Evolutionary conservation across 768 basidiomycete species (phyloP).

Genomic region (Gloeostereum incarnatum): DNA sequence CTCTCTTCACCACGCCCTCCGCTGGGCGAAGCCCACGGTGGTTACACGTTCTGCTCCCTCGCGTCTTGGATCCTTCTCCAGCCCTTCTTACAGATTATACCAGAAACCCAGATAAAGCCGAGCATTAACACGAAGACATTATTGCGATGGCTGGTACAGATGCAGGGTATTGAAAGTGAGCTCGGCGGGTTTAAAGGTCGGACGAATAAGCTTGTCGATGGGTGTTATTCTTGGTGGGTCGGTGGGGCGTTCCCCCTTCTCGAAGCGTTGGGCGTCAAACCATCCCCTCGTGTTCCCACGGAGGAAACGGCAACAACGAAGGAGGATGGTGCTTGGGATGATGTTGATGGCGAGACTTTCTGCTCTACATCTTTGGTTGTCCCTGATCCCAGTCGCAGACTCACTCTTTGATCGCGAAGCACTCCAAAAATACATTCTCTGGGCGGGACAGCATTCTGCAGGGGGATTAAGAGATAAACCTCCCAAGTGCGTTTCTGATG

Average conservation of each 20-base stretch:
- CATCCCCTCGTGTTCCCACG: slow-evolving; percentile 23
- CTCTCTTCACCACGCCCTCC: slow-evolving; percentile 51
- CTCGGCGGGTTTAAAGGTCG: slow-evolving; percentile 90
- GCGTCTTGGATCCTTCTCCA: slow-evolving; percentile 76
- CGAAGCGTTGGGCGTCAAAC: slow-evolving; percentile 40
- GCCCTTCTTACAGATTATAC: slow-evolving; percentile 31
- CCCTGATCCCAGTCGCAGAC: slow-evolving; percentile 15
- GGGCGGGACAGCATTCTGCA: slow-evolving; percentile 75
- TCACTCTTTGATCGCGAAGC: slow-evolving; percentile 54
- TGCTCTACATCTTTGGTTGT: background rate
- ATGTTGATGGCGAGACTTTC: slow-evolving; percentile 49
- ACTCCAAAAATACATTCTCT: slow-evolving; percentile 80
- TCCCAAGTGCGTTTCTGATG: slow-evolving; percentile 55
- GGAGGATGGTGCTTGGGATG: slow-evolving; percentile 50
- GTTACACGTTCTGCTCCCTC: slow-evolving; percentile 91
- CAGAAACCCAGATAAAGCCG: slow-evolving; percentile 17
- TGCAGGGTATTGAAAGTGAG: slow-evolving; percentile 81
- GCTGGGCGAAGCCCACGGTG: slow-evolving; percentile 95
- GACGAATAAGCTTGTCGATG: slow-evolving; percentile 98
- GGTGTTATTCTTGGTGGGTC: slow-evolving; percentile 99
- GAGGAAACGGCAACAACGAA: slow-evolving; percentile 15
- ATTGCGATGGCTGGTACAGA: slow-evolving; percentile 72
- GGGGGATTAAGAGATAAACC: slow-evolving; percentile 95
- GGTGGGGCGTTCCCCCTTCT: slow-evolving; percentile 80
- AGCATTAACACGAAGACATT: slow-evolving; percentile 51